Evolutionary conservation across 2,329 filamentous ascomycete species (phyloP).

Genomic region (Diaporthe humulicola): DNA sequence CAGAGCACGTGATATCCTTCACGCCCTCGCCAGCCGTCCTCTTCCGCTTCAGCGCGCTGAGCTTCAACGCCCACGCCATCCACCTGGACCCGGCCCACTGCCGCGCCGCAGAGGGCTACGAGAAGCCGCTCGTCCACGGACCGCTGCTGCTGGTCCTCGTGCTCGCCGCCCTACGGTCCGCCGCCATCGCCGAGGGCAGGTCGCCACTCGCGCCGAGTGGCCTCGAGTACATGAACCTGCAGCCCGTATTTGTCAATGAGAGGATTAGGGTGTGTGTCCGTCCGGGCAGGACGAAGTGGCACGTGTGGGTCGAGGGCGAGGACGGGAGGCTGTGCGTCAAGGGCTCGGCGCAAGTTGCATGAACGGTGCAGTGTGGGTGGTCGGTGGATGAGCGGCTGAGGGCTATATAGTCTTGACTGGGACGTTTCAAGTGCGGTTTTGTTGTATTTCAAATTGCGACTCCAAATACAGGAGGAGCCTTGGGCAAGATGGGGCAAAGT

Average conservation of each 20-base stretch:
- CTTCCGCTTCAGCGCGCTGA: constrained; percentile 91
- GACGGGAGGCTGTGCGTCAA: constrained; percentile 75
- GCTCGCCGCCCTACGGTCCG: constrained; percentile 71
- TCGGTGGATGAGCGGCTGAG: neutral
- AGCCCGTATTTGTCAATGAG: constrained; percentile 83
- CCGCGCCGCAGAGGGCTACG: constrained; percentile 79
- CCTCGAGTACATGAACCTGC: constrained; percentile 85
- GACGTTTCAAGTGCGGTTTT: no score
- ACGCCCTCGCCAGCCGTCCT: constrained; percentile 79
- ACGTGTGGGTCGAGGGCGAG: constrained; percentile 75
- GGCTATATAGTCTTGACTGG: neutral
- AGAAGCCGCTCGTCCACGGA: constrained; percentile 85
- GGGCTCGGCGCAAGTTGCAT: constrained; percentile 51
- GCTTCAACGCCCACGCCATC: constrained; percentile 92
- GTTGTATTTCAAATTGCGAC: neutral
- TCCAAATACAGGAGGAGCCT: neutral
- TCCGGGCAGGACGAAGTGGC: constrained; percentile 59
- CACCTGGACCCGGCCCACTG: constrained; percentile 84
- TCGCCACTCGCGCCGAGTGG: constrained; percentile 55
- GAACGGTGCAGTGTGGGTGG: neutral
- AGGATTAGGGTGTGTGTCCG: constrained; percentile 77
- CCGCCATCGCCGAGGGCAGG: constrained; percentile 42
- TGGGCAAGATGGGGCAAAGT: neutral
- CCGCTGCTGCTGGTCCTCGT: constrained; percentile 85
- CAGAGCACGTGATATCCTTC: constrained; percentile 58